Evolutionary conservation across 2,329 filamentous ascomycete genomes (phyloP), one percentile per base, ranked within the genome.

Genomic region (Monilinia fructicola): DNA sequence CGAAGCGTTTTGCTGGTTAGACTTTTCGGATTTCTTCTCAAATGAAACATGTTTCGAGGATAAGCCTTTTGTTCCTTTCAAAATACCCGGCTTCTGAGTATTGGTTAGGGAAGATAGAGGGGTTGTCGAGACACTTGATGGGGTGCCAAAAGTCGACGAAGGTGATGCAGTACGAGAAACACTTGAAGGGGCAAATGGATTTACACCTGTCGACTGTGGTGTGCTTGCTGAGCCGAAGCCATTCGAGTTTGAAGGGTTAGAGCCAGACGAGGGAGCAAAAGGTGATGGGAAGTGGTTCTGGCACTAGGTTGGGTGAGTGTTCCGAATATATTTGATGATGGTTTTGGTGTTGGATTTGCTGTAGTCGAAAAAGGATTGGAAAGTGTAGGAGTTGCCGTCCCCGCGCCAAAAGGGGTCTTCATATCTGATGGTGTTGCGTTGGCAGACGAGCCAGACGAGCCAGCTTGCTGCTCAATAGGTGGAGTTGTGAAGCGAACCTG

Each of bases 401-500:
- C 46, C 18, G 42, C 23, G 23, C 21, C 46, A 61, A 53, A 61
- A 26, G 55, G 16, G 16, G 35, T 53, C 23, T 65, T 65, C 64
- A 65, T 65, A 35, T 61, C 46, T 42, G 64, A 61, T 38, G 46
- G 23, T n/a, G 44, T 40, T 38, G 31, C 42, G n/a, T 18, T 65
- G 23, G 54, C 23, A 42, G 55, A 38, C 21, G 64, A 52, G 38
- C 26, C 52, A 42, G 54, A 48, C 18, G 54, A 52, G 48, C 48
- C 42, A 31, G 44, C 42, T 31, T 60, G 46, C 23, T 65, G 44
- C 31, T 60, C 64, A 31, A n/a, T 46, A 42, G 64, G 54, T 53
- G 65, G 10, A 48, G 69, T 68, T 64, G 71, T 61, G 65, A 76
- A 76, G 62, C 70, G 70, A 31, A 74, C 73, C 46, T 68, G 67